Base-by-base conservation (phyloP, 2,329 filamentous ascomycete species). In the Penicillium digitatum region DNA sequence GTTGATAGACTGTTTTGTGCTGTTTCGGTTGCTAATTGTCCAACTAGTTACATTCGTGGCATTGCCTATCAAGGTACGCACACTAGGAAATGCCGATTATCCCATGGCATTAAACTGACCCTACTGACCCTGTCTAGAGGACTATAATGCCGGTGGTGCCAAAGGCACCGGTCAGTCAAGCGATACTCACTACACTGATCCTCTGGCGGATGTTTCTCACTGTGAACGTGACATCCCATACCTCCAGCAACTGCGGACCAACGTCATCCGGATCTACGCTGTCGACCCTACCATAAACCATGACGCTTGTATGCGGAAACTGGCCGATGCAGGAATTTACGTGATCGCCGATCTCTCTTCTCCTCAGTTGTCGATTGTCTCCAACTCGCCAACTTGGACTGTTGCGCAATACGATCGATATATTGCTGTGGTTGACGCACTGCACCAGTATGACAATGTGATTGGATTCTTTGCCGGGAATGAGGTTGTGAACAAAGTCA, bases 381-480 rank as follows among this genome's bases (percentile, higher is more conserved):
- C 91, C 64, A 82, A 90, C 70, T 76, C 80, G 60, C 87, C 93
- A 16, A 70, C 81, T 56, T 97, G 94, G 93, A 85, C 90, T 70
- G 82, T 85, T 48, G 81, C 82, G 5, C 81, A 96, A 46, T 95
- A 86, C 77, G 71, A 80, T 40, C 88, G 90, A 59, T 97, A 97
- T 80, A 88, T 85, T 54, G 77, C 76, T 18, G 93, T 97, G 56
- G 79, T 97, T 57, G 91, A 96, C 69, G 81, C 82, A 60, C 77
- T 97, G 67, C 79, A 82, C 62, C 79, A 88, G 70, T 97, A 95
- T 81, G 82, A 83, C 73, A 97, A 97, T 78, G 86, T 89, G 46
- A 84, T 97, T 59, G 93, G 93, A 63, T 97, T 96, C 86, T 96
- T 97, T 74, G 92, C 91, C 62, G 94, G 93, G 70, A 97, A 97